Base-by-base conservation (phyloP, 768 basidiomycete genomes). In the Trichaptum fuscoviolaceum region DNA sequence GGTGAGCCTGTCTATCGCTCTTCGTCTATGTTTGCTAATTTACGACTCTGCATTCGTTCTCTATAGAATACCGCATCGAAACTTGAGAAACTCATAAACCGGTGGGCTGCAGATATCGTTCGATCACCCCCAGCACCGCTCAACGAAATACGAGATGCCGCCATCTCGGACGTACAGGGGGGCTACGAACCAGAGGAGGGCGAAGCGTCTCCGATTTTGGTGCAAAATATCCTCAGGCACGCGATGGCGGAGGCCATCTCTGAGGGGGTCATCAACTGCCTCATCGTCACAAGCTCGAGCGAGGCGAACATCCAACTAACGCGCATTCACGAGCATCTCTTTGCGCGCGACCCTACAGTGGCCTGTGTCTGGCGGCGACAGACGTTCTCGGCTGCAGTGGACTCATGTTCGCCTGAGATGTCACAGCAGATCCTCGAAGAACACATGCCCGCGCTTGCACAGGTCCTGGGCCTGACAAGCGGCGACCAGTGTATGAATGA, bases 321-420 rank as follows among this genome's bases (percentile, higher is more conserved):
- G 25, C 84, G 91, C 5, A 92, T 95, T 65, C 93, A 95, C 74
- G 93, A 95, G 74, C 90, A 94, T 70, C 84, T 95, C 64, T 95
- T 95, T 71, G 82, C 88, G 26, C 85, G 93, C 93, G 91, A 95
- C 72, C 88, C 93, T 15, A 88, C 91, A 4, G 92, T 95, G n/a
- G 93, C 93, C 0, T 84, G 86, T 57, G 93, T 95, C 23, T 95
- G 93, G 93, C 86, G 93, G 25, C 85, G 92, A 12, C 93, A 95
- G 74, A 95, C 93, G 2, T 94, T 93, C 77, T 89, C 90, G 12
- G 93, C 93, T 0, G 92, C 93, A 4, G 90, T 95, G 64, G 91
- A 93, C 35, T 75, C 83, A 0, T 89, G 88, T 75, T 87, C 91
- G 0, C 84, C 87, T 7, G 87, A 89, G 63, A 90, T 92, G 84